Evolutionary conservation across 169 alveolate genomes (phyloP).

Genomic region (Plasmodium malariae): DNA sequence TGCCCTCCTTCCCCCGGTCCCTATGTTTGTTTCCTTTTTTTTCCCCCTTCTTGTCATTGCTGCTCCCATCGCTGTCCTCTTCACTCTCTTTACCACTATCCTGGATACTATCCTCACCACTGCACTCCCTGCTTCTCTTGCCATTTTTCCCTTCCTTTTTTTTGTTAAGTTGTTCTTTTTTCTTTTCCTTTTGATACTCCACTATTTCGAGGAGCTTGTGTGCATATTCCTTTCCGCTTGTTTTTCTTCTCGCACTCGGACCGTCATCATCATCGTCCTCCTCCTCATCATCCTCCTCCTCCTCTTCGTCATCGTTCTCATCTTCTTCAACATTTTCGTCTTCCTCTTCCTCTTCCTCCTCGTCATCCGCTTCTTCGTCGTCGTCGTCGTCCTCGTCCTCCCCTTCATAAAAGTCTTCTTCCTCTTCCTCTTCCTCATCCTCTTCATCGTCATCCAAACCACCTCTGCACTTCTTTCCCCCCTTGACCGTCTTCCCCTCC

Average conservation of each 20-base stretch:
- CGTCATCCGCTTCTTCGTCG: slow-evolving; percentile 13
- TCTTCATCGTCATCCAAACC: slow-evolving; percentile 9
- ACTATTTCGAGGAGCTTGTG: slow-evolving; percentile 9
- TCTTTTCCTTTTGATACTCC: slow-evolving; percentile 16
- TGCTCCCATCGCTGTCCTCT: background rate
- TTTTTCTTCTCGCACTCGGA: background rate
- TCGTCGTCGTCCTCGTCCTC: background rate
- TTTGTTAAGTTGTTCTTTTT: background rate
- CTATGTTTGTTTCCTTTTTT: background rate
- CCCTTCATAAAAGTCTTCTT: background rate
- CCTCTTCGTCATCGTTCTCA: slow-evolving; percentile 9
- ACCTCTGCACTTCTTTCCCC: background rate
- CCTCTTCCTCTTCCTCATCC: slow-evolving; percentile 61
- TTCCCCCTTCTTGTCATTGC: background rate
- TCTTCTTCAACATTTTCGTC: slow-evolving; percentile 1
- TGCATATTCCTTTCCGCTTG: background rate
- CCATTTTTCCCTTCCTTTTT: slow-evolving; percentile 1
- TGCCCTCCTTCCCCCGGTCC: background rate
- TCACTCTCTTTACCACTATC: background rate
- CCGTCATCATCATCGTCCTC: slow-evolving; percentile 5
- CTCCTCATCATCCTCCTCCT: background rate
- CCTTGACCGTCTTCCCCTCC: background rate
- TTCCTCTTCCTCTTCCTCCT: background rate
- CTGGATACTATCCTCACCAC: background rate
- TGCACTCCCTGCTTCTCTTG: background rate